These are phyloP conservation scores for Ceratobasidium sp. DNA, from an alignment of 1,284 basidiomycete genomes.

Conservation along the genomic window DNA sequence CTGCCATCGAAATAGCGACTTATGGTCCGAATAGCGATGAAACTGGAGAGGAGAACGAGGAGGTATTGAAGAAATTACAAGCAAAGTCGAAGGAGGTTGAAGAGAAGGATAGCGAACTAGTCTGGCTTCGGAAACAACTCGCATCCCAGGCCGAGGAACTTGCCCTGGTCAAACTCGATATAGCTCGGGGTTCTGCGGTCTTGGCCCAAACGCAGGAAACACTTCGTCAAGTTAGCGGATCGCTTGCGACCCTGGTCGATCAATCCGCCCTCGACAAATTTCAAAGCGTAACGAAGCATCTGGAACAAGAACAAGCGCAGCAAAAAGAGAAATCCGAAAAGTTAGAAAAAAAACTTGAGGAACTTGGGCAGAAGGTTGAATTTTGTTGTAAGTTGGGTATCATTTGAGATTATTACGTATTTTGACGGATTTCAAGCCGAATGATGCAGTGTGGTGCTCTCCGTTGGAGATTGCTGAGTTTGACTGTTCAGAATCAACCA, in stretches of 20 bases:
- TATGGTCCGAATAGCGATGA: background rate
- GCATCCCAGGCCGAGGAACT: background rate
- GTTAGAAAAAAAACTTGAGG: background rate
- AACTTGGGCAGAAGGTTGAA: background rate
- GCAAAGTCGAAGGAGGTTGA: background rate
- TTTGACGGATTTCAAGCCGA: background rate
- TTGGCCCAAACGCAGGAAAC: background rate
- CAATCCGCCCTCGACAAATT: background rate
- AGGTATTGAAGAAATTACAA: background rate
- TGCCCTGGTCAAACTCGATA: background rate
- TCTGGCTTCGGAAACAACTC: background rate
- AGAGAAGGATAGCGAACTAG: background rate
- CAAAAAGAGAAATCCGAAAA: background rate
- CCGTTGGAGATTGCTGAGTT: too few relatives aligned
- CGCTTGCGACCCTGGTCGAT: background rate
- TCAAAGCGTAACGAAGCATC: background rate
- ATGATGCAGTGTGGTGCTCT: too few relatives aligned
- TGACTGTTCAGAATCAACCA: too few relatives aligned
- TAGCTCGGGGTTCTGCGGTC: background rate
- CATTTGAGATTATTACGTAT: background rate
- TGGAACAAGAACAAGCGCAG: background rate
- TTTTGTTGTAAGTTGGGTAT: background rate
- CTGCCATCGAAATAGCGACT: too few relatives aligned
- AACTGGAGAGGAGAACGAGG: constrained; percentile 4
- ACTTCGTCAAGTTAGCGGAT: background rate